A percentile compares a stretch with the other conserved stretches of the same genome.
Conservation (phyloP, 2,329 filamentous ascomycete species). For the Lecanicillium sp. region DNA sequence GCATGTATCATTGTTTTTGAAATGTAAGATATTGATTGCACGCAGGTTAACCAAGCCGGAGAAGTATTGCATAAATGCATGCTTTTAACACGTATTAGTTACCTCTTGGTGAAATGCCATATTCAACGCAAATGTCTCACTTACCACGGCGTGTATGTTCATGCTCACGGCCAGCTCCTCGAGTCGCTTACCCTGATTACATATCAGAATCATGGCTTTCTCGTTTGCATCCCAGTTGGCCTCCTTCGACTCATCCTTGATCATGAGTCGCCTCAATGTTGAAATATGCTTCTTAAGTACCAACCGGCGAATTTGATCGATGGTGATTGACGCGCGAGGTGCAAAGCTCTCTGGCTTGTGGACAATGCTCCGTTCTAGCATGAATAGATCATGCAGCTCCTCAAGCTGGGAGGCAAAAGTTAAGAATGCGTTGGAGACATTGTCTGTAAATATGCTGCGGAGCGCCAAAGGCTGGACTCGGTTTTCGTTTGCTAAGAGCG, state of each 20-base stretch:
- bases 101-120: neutral
- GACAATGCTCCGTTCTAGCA: conserved; percentile 46
- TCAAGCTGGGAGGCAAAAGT: conserved; percentile 43
- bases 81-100: conserved; percentile 29
- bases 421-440: conserved; percentile 48
- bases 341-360: conserved; percentile 45
- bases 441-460: conserved; percentile 53
- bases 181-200: conserved; percentile 37
- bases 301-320: conserved; percentile 49
- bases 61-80: conserved; percentile 48
- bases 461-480: conserved; percentile 40
- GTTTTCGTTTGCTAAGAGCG: conserved; percentile 46
- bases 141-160: conserved; percentile 45
- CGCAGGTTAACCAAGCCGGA: conserved; percentile 37
- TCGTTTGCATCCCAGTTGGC: conserved; percentile 49
- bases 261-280: conserved; percentile 47
- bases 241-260: conserved; percentile 45
- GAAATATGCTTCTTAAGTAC: conserved; percentile 50
- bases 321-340: conserved; percentile 38
- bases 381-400: conserved; percentile 47
- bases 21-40: conserved; percentile 46
- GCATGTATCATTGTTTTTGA: conserved; percentile 48
- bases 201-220: conserved; percentile 46
- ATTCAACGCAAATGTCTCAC: conserved; percentile 15
- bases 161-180: conserved; percentile 49